Conservation (phyloP, 352 stramenopile species). For the Pythium pectinolyticum region DNA sequence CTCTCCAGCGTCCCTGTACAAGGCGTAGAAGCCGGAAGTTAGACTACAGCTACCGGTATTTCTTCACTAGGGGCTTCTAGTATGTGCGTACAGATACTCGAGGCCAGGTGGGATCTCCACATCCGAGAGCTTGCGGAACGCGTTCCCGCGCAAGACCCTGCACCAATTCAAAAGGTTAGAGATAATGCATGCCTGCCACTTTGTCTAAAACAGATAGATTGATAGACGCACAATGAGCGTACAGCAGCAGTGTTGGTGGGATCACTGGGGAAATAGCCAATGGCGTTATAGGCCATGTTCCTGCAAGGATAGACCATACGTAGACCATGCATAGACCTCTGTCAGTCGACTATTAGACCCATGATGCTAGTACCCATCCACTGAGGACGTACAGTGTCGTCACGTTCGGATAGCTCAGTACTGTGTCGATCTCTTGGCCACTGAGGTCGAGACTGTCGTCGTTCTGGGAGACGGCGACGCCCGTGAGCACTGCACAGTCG, state of each 20-base stretch:
- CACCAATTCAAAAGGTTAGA: neutral
- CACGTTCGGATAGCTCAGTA: constrained; percentile 22
- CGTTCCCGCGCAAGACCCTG: constrained; percentile 16
- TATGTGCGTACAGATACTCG: constrained; percentile 22
- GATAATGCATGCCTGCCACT: no score
- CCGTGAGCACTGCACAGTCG: constrained; percentile 8
- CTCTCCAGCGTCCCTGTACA: neutral
- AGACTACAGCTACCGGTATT: no score
- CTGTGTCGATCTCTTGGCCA: constrained; percentile 1
- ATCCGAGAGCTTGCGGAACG: constrained; percentile 6
- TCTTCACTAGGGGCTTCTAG: no score
- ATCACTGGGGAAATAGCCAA: constrained; percentile 15
- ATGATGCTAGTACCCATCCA: neutral
- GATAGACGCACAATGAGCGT: neutral
- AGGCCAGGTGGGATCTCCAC: constrained; percentile 14
- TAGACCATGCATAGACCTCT: neutral
- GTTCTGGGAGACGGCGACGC: constrained; percentile 1
- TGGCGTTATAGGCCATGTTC: constrained; percentile 20
- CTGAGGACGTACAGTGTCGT: constrained; percentile 3
- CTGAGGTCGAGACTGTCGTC: constrained; percentile 6
- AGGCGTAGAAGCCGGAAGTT: neutral
- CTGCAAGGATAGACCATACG: constrained; percentile 2
- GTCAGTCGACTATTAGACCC: neutral
- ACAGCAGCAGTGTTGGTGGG: constrained; percentile 10
- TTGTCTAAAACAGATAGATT: neutral